Base-by-base conservation (phyloP, 441 rosid genomes). In the Macaranga tanarius region DNA sequence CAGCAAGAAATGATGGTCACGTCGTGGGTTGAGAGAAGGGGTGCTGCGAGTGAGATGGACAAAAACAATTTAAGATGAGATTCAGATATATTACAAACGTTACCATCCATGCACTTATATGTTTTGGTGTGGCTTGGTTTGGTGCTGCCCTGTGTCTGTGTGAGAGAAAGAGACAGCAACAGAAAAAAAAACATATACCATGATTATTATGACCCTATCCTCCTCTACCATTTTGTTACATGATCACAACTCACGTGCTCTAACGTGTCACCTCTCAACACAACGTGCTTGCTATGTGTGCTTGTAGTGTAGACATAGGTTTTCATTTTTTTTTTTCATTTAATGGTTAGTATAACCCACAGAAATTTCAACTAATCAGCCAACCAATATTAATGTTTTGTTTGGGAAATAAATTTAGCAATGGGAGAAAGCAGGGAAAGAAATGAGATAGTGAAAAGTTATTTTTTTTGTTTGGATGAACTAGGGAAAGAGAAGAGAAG, bases 1-100 rank as follows among this genome's bases (percentile, higher is more conserved):
- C 75, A 66, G 67, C 75, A 66, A 71, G 45, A 76, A 73, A 79
- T 70, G 79, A 80, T 74, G 79, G 74, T 42, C 69, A 75, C 78
- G 73, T 75, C 74, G 78, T 70, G 80, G 67, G 16, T 3, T 5
- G 5, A 26, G 23, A 12, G 2, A 3, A 10, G 22, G 12, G n/a
- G 22, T 9, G 23, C 10, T 26, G 40, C 59, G 7, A 25, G 47
- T 3, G 8, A 52, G 4, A 31, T 50, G 40, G 13, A 42, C 45
- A 42, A 10, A 31, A 3, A 4, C 38, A 31, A 42, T 42, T 42
- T 42, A 10, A 42, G 45, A 42, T 42, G 2, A 10, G 45, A 42
- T 42, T 42, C 9, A 7, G 11, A 7, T 42, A 42, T 42, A 48
- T 31, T 6, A n/a, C 11, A 47, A 22, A 26, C 38, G 38, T 70